Evolutionary conservation across 805 yeast species (phyloP).

Genomic region (Saccharomycopsis capsularis): DNA sequence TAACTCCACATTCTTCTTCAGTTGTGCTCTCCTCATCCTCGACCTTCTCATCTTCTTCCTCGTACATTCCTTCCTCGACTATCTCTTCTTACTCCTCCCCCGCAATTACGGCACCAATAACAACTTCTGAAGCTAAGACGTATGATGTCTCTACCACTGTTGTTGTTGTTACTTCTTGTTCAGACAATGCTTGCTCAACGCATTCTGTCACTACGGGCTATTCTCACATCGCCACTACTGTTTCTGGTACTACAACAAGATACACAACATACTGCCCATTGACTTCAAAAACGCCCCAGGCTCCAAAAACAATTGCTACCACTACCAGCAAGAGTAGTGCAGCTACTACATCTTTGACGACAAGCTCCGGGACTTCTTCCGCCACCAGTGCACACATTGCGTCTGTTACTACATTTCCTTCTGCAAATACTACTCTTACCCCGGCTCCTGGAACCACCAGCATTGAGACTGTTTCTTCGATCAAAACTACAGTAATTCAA

Average conservation of each 20-base stretch:
- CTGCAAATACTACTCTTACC: too few species aligned
- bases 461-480: too few species aligned
- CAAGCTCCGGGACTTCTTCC: too few species aligned
- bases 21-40: background rate
- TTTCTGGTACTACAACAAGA: background rate
- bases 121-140: too few species aligned
- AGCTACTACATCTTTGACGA: too few species aligned
- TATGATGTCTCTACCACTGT: background rate
- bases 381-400: too few species aligned
- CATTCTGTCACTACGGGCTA: background rate
- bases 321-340: too few species aligned
- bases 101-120: too few species aligned
- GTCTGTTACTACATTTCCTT: too few species aligned
- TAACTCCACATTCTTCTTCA: background rate
- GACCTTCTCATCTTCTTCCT: background rate
- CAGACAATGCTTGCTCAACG: background rate
- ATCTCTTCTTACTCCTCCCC: background rate
- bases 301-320: too few species aligned
- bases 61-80: background rate
- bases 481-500: slow-evolving; percentile 24
- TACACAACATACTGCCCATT: background rate
- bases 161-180: background rate
- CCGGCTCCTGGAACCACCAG: too few species aligned
- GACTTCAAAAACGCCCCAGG: too few species aligned
- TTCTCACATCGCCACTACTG: background rate